Base-by-base conservation (phyloP, 768 basidiomycete genomes). In the Tulasnella sp. region DNA sequence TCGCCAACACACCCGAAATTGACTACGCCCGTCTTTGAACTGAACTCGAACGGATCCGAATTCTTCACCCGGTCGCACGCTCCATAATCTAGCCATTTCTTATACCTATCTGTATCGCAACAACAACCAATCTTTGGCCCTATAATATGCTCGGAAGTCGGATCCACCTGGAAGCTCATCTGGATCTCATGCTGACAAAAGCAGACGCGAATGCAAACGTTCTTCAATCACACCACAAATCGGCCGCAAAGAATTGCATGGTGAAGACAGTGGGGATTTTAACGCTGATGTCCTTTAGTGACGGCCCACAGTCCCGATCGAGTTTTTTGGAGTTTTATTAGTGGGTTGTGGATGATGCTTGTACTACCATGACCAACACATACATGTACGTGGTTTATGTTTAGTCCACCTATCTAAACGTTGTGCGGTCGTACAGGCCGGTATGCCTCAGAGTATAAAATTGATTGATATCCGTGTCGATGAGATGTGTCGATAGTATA, bases 101-200 rank as follows among this genome's bases (percentile, higher is more conserved):
- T 15, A 5, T 15, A 38, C 15, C 34, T 38, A 5, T 38, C 34
- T 5, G 7, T 38, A 5, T 38, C 5, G 34, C 21, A 48, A 11
- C 21, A 21, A 23, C 24, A 23, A n/a, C 26, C 61, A 5, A 63
- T 63, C 23, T 63, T 51, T 27, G 62, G 62, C 21, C 54, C 62
- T 15, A 61, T 63, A 13, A 52, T 43, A 15, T 27, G 45, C 19
- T 19, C 61, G 11, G 61, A 63, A 15, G 29, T 63, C 42, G 47
- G 27, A 17, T 29, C 62, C 17, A 29, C 61, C 10, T 24, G 3
- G 34, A 61, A 24, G 7, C 34, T 15, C 24, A 32, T 8, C 19
- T 63, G 8, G 23, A 32, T 26, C 61, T 63, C 42, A 49, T 32
- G 32, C 45, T 60, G n/a, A 48, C 61, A 2, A 23, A 63, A 24